Base-by-base conservation (phyloP, 2,329 filamentous ascomycete species). In the Bipolaris bicolor region DNA sequence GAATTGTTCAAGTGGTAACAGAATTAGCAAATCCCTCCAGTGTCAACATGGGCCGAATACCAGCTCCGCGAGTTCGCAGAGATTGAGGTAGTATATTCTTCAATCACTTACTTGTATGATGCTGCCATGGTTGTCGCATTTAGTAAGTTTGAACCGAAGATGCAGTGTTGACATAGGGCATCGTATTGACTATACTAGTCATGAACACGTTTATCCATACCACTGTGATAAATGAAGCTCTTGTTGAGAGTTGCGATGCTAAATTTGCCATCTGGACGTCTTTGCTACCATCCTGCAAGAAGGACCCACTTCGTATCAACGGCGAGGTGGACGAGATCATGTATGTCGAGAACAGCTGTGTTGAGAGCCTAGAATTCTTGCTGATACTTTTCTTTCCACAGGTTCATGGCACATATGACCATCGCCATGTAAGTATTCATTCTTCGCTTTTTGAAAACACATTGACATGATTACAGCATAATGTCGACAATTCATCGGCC, bases 361-460 rank as follows among this genome's bases (percentile, higher is more conserved):
- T 18, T 24, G 13, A 2, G 22, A 16, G 6, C 36, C 16, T 31
- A 34, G n/a, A 31, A 9, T 22, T 9, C 11, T 45, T 18, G 39
- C 49, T 59, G 16, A 57, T 16, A 3, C 2, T 37, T 10, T 41
- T 16, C 20, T 41, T 40, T 2, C 7, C 9, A 18, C 24, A 60
- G 57, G 54, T 96, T 96, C 76, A 90, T 95, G 72, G 92, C 91
- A 1, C 88, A 91, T 61, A 91, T 95, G 85, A 89, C 94, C 68
- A 79, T 84, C 50, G 80, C 85, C 52, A 68, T 73, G 72, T 75
- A 63, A 60, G 70, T 63, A 11, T n/a, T 10, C n/a, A 18, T 41
- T 11, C 3, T 9, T 22, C n/a, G n/a, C 3, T 46, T 33, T 33
- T 45, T 7, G 3, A 15, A n/a, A 43, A 9, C 3, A 18, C 13